Evolutionary conservation across 1,284 basidiomycete species (phyloP).

Genomic region (Puccinia coronata): DNA sequence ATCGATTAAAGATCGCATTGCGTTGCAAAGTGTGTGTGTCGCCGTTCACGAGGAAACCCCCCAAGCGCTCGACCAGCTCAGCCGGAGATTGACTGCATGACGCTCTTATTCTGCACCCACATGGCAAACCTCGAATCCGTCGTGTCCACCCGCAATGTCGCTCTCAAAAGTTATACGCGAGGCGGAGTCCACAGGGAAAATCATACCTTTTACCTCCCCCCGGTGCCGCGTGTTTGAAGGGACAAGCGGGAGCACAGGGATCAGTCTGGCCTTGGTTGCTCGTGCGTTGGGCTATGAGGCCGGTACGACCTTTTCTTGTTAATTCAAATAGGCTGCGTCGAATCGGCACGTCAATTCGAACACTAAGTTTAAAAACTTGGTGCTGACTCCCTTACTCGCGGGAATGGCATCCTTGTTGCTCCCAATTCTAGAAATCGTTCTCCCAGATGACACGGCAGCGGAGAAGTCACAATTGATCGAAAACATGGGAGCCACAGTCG

Average conservation of each 20-base stretch:
- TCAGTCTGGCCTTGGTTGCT: slow-evolving; percentile 90
- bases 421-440: too few species aligned
- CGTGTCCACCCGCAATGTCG: background rate
- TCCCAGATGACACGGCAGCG: slow-evolving; percentile 66
- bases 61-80: background rate
- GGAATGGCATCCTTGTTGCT: too few species aligned
- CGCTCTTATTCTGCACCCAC: background rate
- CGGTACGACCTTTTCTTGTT: too few species aligned
- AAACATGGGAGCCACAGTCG: slow-evolving; percentile 82
- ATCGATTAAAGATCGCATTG: slow-evolving; percentile 95
- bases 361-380: too few species aligned
- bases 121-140: background rate
- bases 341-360: too few species aligned
- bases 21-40: slow-evolving; percentile 76
- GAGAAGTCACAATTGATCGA: slow-evolving; percentile 85
- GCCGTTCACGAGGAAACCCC: background rate
- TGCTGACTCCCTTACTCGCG: too few species aligned
- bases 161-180: slow-evolving; percentile 84
- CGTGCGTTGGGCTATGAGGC: slow-evolving; percentile 67
- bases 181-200: slow-evolving; percentile 78
- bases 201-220: slow-evolving; percentile 77
- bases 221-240: slow-evolving; percentile 91
- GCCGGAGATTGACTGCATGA: background rate
- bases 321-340: too few species aligned
- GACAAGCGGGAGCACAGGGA: slow-evolving; percentile 94